phyloP scores from a whole-genome alignment of 2,329 filamentous ascomycete genomes.

The Cadophora gregata region DNA sequence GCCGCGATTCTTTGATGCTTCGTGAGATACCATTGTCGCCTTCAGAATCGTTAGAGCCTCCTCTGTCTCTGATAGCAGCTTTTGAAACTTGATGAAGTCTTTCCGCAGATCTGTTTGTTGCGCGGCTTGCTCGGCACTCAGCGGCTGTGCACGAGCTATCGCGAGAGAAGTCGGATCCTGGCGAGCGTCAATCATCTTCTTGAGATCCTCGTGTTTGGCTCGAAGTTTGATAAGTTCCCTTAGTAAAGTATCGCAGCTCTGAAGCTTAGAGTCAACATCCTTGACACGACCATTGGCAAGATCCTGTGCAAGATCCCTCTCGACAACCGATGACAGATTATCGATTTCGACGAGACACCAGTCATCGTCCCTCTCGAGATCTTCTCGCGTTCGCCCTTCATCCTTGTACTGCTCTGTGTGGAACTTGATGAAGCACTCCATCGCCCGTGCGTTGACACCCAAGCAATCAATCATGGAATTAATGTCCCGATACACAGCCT shows the following conservation, averaged over 20 bases:
- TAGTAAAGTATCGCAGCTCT: conserved; percentile 69
- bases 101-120: conserved; percentile 85
- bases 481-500: conserved; percentile 77
- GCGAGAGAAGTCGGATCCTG: conserved; percentile 71
- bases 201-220: conserved; percentile 78
- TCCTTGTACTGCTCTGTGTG: conserved; percentile 63
- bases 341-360: conserved; percentile 81
- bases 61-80: conserved; percentile 78
- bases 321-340: conserved; percentile 68
- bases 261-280: conserved; percentile 71
- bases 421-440: conserved; percentile 65
- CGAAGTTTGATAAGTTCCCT: conserved; percentile 75
- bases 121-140: conserved; percentile 83
- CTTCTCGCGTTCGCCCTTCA: conserved; percentile 63
- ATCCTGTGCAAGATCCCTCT: conserved; percentile 65
- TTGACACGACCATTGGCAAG: conserved; percentile 73
- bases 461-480: conserved; percentile 95
- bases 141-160: conserved; percentile 70
- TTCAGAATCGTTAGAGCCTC: conserved; percentile 80
- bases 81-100: conserved; percentile 76
- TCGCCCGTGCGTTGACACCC: conserved; percentile 78
- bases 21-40: conserved; percentile 71
- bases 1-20: conserved; percentile 55
- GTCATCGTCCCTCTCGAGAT: conserved; percentile 71
- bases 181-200: conserved; percentile 73